A percentile compares a stretch with the other conserved stretches of the same genome.
phyloP scores from a whole-genome alignment of 2,329 filamentous ascomycete species.

The Diplodia intermedia region DNA sequence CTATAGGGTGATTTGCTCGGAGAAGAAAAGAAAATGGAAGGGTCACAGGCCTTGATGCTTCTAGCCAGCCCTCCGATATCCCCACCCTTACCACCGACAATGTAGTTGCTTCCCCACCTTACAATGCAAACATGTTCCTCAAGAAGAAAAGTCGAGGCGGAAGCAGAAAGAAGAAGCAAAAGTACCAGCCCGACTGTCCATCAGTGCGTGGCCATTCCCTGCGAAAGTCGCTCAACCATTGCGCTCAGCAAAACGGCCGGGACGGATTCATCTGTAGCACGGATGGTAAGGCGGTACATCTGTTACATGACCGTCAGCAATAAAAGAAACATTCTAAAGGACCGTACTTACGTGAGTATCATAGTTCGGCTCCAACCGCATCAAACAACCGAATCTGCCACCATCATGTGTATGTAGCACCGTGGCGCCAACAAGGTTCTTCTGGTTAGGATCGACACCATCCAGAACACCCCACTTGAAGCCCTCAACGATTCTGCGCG shows the following conservation, averaged over 20 bases:
- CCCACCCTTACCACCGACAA: neutral
- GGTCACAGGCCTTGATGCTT: slow-evolving; percentile 10
- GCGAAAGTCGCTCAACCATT: slow-evolving; percentile 83
- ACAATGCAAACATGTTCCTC: slow-evolving; percentile 7
- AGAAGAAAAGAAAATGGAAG: neutral
- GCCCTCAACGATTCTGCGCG: slow-evolving; percentile 75
- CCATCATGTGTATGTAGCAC: slow-evolving; percentile 77
- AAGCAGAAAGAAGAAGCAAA: neutral
- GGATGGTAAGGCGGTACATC: slow-evolving; percentile 95
- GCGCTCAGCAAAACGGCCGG: slow-evolving; percentile 79
- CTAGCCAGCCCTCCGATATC: neutral
- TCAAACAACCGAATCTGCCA: slow-evolving; percentile 90
- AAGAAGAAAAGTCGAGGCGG: neutral
- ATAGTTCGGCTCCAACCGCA: slow-evolving; percentile 95
- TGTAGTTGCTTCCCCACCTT: slow-evolving; percentile 9
- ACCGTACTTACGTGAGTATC: slow-evolving; percentile 76
- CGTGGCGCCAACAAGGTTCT: slow-evolving; percentile 92
- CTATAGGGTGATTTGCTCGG: slow-evolving; percentile 12
- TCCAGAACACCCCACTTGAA: slow-evolving; percentile 89
- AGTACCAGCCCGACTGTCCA: neutral
- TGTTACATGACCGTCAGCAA: slow-evolving; percentile 49
- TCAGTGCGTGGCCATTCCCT: slow-evolving; percentile 47
- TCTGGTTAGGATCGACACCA: slow-evolving; percentile 87
- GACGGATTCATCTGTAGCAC: slow-evolving; percentile 90
- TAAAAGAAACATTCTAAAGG: neutral